These are phyloP conservation scores for Xylariaceae sp. DNA, from an alignment of 2,329 filamentous ascomycete species.

Conservation along the genomic window DNA sequence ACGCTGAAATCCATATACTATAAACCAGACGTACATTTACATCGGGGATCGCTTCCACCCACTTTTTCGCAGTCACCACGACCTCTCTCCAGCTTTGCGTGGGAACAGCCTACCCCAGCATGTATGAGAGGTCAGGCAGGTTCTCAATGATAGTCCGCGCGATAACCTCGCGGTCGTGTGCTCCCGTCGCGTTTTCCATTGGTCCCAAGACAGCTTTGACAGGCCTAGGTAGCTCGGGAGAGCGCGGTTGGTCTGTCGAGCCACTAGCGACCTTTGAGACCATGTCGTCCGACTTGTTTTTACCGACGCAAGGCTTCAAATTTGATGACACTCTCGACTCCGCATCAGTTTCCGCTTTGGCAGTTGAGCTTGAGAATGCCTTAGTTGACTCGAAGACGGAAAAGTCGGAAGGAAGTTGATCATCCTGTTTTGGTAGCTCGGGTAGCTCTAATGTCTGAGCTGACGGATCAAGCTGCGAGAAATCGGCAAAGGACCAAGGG, in stretches of 20 bases:
- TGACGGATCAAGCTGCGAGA: no score
- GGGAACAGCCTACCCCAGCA: conserved; percentile 29
- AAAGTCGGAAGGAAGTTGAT: conserved; percentile 12
- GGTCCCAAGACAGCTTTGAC: conserved; percentile 9
- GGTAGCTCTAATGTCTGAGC: not conserved
- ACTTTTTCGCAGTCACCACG: no score
- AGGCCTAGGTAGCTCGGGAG: not conserved
- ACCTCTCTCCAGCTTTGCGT: no score
- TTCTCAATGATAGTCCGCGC: conserved; percentile 28
- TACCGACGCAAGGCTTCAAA: no score
- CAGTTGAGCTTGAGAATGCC: not conserved
- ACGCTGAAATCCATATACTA: no score
- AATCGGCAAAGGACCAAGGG: conserved; percentile 10
- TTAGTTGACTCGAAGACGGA: conserved; percentile 9
- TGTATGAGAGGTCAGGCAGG: conserved; percentile 39
- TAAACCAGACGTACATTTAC: no score
- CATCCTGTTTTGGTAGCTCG: not conserved
- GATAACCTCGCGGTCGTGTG: conserved; percentile 23
- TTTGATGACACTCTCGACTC: no score
- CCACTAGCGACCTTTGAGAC: no score
- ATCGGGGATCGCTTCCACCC: no score
- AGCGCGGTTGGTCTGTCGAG: no score
- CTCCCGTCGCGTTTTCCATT: conserved; percentile 5
- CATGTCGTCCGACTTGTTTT: no score
- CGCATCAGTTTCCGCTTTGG: no score